Base-by-base conservation (phyloP, 106 monocot genomes). In the Allium cepa region DNA sequence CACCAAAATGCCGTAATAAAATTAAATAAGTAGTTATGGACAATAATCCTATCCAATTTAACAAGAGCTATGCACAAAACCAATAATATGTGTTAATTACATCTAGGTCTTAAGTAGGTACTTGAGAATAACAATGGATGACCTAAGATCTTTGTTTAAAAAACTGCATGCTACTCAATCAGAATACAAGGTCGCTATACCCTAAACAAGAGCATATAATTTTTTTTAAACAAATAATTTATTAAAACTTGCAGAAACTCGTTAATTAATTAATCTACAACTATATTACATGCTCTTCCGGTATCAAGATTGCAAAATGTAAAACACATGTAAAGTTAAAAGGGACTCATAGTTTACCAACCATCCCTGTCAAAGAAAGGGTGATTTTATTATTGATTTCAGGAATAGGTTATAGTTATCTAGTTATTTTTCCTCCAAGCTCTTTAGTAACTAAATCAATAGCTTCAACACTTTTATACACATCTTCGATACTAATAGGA, bases 281-380 rank as follows among this genome's bases (percentile, higher is more conserved):
- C 46, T 13, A 46, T 62, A n/a, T 28, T 47, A 53, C 52, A 9
- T 9, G 52, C 13, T 53, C 10, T 22, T 22, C 22, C 22, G 1
- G 22, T 22, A 22, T 16, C 15, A 8, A 28, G 10, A 36, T 7
- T 9, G 7, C 18, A 50, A 46, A 11, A 14, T n/a, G 15, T 47
- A 18, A 69, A 55, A 57, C 11, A 56, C 3, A 56, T 27, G 13
- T 47, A 8, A 15, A 58, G 59, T 22, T 17, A 58, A 15, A 55
- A 63, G 58, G 17, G 9, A 59, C 89, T 75, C 66, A 91, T 90
- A 77, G 75, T 71, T 88, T 94, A 91, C 88, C 95, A 95, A 75
- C 95, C 95, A 81, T 95, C 95, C 22, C 91, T 90, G 53, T 91
- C 95, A 57, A 95, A 83, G 63, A 95, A 95, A 91, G 81, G 64